Base-by-base conservation (phyloP, 2,329 filamentous ascomycete species). In the Clarireedia monteithiana region DNA sequence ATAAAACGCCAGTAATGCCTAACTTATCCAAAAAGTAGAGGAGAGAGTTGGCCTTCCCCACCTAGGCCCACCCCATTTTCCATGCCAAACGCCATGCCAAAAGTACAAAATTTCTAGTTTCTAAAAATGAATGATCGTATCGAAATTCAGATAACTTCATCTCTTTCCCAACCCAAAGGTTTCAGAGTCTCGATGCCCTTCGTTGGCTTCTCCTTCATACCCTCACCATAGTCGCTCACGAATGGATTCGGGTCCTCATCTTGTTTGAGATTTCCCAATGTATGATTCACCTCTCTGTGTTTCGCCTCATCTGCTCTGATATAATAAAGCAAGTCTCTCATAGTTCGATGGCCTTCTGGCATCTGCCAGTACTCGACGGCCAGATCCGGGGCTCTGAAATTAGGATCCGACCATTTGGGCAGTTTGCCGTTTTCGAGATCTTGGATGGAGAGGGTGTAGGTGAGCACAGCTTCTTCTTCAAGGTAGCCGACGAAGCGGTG, bases 401-500 rank as follows among this genome's bases (percentile, higher is more conserved):
- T 80, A 1, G 64, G 62, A 75, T 82, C 77, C 26, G 82, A 77
- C 91, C 94, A 99, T 64, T 83, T 83, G 0, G 91, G 91, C 14
- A 96, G 75, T 57, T 83, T 81, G n/a, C 92, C 92, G 2, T 80
- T 78, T 57, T 97, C 91, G 24, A 99, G 81, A 67, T 97, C 94
- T 62, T 84, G 77, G 65, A 97, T 88, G 59, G 90, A 89, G 50
- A 91, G 84, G 0, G 90, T 94, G 75, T 99, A 99, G 0, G 94
- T 99, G 68, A 95, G 81, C 1, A 97, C 92, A 7, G 94, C 94
- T 72, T 99, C 94, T 71, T 99, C 94, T 72, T 99, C 94, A 12
- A 99, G 83, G 66, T 97, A 97, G 1, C 91, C 94, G 53, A 97
- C 91, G 71, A 99, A 97, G 46, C 94, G 86, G 72, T 99, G 94